phyloP scores from a whole-genome alignment of 176 grass and related monocot genomes.

The Lolium rigidum region DNA sequence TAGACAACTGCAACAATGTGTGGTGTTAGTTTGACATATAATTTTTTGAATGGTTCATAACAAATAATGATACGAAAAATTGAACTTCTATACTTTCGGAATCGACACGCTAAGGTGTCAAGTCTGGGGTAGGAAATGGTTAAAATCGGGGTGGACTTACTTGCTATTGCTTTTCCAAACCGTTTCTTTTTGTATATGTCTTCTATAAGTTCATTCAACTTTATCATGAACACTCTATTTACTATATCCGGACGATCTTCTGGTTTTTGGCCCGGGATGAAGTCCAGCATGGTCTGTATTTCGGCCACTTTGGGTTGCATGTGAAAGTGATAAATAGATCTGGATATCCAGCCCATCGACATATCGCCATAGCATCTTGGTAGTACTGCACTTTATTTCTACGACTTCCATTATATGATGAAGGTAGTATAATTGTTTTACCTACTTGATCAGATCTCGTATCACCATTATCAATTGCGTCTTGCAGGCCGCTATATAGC shows the following conservation, averaged over 20 bases:
- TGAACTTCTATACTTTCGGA: too few relatives aligned
- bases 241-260: conserved; percentile 33
- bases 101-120: too few relatives aligned
- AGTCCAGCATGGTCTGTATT: conserved; percentile 3
- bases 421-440: conserved; percentile 21
- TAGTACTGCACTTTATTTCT: conserved; percentile 40
- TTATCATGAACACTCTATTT: conserved; percentile 39
- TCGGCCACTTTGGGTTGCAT: conserved; percentile 50
- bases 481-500: neutral
- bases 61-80: neutral
- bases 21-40: neutral
- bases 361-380: conserved; percentile 45
- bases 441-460: conserved; percentile 25
- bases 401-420: conserved; percentile 24
- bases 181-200: conserved; percentile 5
- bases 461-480: conserved; percentile 18
- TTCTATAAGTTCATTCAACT: neutral
- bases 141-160: neutral
- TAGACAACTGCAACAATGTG: conserved; percentile 18
- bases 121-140: neutral
- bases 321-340: conserved; percentile 37
- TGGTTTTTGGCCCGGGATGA: neutral
- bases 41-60: neutral
- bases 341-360: conserved; percentile 9
- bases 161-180: conserved; percentile 10